Evolutionary conservation across 805 yeast genomes (phyloP).

Genomic region (Cyberlindnera nakhonratchasimensis): DNA sequence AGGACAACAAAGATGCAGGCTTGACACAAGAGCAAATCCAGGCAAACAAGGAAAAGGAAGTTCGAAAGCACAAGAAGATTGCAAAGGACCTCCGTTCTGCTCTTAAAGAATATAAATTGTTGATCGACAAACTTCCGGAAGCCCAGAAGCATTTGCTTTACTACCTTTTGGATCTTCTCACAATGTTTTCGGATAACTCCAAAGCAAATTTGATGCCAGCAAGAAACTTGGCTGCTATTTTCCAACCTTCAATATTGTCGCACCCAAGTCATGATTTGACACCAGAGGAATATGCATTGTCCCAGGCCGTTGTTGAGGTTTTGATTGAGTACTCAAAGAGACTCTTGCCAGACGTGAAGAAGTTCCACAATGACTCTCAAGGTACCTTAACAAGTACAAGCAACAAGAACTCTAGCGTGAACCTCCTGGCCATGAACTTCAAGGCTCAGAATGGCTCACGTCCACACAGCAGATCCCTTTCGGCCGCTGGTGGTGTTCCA

Average conservation of each 20-base stretch:
- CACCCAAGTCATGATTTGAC: conserved; percentile 92
- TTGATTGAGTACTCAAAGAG: conserved; percentile 82
- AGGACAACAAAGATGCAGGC: conserved; percentile 15
- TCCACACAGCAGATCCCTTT: conserved; percentile 40
- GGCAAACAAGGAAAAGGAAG: conserved; percentile 31
- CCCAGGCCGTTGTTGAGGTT: conserved; percentile 84
- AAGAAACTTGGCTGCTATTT: conserved; percentile 88
- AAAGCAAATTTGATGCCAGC: conserved; percentile 86
- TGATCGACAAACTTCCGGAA: conserved; percentile 70
- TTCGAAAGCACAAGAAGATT: conserved; percentile 47
- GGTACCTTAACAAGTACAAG: conserved; percentile 4
- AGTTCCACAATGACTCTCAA: conserved; percentile 19
- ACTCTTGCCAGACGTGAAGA: conserved; percentile 56
- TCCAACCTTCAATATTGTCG: conserved; percentile 93
- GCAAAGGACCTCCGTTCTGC: conserved; percentile 66
- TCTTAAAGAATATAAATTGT: conserved; percentile 62
- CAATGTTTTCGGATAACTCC: conserved; percentile 78
- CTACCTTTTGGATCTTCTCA: conserved; percentile 80
- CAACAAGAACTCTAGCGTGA: conserved; percentile 18
- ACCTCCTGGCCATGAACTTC: conserved; percentile 18
- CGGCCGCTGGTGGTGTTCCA: conserved; percentile 43
- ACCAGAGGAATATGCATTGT: conserved; percentile 86
- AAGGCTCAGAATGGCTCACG: conserved; percentile 19
- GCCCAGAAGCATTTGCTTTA: conserved; percentile 77
- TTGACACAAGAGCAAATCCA: conserved; percentile 27